Evolutionary conservation across 2,329 filamentous ascomycete genomes (phyloP).

Genomic region (Metarhizium rileyi): DNA sequence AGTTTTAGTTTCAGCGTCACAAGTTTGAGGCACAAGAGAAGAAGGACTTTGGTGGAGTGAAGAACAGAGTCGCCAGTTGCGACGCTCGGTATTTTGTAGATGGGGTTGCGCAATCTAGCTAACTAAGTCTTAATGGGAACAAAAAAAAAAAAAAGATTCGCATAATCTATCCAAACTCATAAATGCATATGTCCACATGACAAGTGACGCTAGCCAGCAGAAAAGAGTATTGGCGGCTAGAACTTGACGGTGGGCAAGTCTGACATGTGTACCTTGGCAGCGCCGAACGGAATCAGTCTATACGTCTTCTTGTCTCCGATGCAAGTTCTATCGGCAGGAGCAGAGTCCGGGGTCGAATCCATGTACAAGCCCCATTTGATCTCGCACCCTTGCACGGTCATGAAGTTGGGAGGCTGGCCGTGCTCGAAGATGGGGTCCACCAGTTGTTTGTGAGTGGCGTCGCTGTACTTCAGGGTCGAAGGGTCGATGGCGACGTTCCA

Average conservation of each 20-base stretch:
- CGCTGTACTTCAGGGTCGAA: constrained; percentile 15
- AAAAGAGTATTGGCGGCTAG: background rate
- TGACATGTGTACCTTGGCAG: constrained; percentile 34
- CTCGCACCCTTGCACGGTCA: constrained; percentile 27
- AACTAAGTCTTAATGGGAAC: too few species aligned
- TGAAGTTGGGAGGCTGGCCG: constrained; percentile 22
- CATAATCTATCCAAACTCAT: too few species aligned
- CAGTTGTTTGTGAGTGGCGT: constrained; percentile 14
- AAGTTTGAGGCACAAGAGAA: too few species aligned
- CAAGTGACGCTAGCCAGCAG: background rate
- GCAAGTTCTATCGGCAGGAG: constrained; percentile 11
- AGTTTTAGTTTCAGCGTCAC: too few species aligned
- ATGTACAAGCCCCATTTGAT: constrained; percentile 25
- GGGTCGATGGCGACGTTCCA: constrained; percentile 22
- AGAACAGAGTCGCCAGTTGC: too few species aligned
- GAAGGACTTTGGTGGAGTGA: too few species aligned
- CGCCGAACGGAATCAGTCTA: constrained; percentile 33
- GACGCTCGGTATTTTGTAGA: too few species aligned
- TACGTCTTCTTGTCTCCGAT: constrained; percentile 21
- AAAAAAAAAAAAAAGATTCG: too few species aligned
- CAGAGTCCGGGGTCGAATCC: constrained; percentile 21
- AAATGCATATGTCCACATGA: background rate
- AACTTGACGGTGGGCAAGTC: constrained; percentile 11
- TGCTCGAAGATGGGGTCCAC: constrained; percentile 16
- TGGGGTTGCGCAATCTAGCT: too few species aligned